Conservation (phyloP, 108 stramenopile species). For the Aurantiochytrium sp. region DNA sequence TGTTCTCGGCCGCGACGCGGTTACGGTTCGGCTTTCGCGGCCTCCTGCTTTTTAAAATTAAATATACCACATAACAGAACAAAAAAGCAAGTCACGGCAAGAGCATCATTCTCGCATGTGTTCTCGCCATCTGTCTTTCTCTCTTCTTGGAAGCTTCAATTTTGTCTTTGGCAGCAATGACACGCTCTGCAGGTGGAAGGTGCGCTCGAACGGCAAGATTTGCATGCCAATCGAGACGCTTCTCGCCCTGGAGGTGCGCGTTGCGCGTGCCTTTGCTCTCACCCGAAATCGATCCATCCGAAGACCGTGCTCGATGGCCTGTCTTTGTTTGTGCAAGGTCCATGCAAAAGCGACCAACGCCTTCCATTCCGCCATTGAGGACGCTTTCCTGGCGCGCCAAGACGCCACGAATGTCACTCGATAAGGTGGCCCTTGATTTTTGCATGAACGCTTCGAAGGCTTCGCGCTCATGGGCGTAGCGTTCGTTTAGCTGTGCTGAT, state of each 20-base stretch:
- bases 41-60: background rate
- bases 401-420: background rate
- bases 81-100: background rate
- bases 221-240: background rate
- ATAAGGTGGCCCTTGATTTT: background rate
- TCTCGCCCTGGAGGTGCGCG: background rate
- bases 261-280: slow-evolving; percentile 14
- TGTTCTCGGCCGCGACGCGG: background rate
- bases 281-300: background rate
- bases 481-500: background rate
- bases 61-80: background rate
- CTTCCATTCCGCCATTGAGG: background rate
- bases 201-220: background rate
- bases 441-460: background rate
- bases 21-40: background rate
- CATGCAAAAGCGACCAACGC: background rate
- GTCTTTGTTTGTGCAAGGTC: background rate
- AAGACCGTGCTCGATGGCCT: background rate
- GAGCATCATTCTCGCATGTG: background rate
- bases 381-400: background rate
- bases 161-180: background rate
- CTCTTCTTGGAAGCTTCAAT: background rate
- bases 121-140: background rate
- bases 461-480: background rate
- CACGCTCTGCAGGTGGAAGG: background rate